Evolutionary conservation across 192 early-diverging fungal species (phyloP), one percentile per base, ranked within the genome.

Genomic region (Jimgerdemannia lactiflua): DNA sequence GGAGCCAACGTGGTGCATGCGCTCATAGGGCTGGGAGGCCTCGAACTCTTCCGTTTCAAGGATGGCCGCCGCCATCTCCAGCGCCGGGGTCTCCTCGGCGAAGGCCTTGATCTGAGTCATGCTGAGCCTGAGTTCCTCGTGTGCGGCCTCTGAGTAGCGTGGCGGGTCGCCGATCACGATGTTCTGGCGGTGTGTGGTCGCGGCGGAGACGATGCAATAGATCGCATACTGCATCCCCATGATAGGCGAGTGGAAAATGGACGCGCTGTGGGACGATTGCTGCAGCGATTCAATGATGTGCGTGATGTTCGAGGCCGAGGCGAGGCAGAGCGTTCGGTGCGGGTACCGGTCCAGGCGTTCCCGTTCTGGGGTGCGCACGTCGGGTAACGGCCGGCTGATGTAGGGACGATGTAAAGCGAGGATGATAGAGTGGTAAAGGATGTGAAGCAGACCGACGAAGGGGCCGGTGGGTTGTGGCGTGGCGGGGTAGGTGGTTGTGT

Each of bases 321-420:
- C 67, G 0, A 85, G 81, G 69, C 88, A 88, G 39, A 88, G 75
- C 42, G 9, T 84, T 71, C 39, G 79, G 70, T 70, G 74, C 75
- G 39, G 68, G 43, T 42, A 59, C 14, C 49, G 49, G 49, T 59
- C 49, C 49, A 59, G 49, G 14, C 8, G 49, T 14, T 10, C 49
- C 49, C 8, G 49, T 14, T 10, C 49, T 2, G 49, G 49, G 14
- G 49, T 59, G 49, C 49, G 49, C 49, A 59, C 49, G 8, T 71
- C 71, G 65, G 74, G 74, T 6, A 75, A 49, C 54, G 74, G 63
- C 69, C 18, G 63, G 18, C 73, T 65, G 14, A 78, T 72, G 69
- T 89, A 88, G 42, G 80, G 85, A 20, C 88, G 79, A 69, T 89
- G 86, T 7, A 89, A 64, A 70, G 88, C 77, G 69, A 89, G 82